These are phyloP conservation scores for Lipomyces japonicus DNA, from an alignment of 805 yeast species.

Conservation along the genomic window DNA sequence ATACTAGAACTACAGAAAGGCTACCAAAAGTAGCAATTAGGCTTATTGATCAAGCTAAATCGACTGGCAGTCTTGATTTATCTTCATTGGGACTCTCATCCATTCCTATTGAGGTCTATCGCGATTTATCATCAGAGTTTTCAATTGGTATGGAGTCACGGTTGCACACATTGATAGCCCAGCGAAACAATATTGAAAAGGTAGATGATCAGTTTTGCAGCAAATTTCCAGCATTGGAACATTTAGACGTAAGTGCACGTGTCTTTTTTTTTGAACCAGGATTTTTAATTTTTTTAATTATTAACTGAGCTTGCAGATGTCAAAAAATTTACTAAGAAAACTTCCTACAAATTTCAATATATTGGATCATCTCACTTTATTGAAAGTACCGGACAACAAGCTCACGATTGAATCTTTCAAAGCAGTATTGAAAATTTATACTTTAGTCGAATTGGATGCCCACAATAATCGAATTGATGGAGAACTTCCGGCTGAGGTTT, in stretches of 20 bases:
- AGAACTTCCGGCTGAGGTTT: conserved; percentile 14
- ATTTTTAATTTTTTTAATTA: neutral
- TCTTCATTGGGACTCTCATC: neutral
- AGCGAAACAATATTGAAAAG: conserved; percentile 10
- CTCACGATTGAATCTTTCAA: conserved; percentile 10
- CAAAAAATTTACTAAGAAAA: conserved; percentile 11
- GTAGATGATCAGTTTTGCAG: conserved; percentile 9
- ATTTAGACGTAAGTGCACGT: conserved; percentile 16
- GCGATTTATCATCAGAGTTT: conserved; percentile 3
- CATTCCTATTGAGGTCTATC: conserved; percentile 18
- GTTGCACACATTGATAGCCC: conserved; percentile 6
- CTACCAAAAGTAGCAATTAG: neutral
- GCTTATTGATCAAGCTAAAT: conserved; percentile 6
- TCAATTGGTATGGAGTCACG: neutral
- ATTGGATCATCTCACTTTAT: conserved; percentile 3
- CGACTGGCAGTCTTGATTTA: conserved; percentile 11
- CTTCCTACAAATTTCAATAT: conserved; percentile 11
- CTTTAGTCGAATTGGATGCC: conserved; percentile 16
- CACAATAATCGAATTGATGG: conserved; percentile 20
- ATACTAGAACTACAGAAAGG: neutral
- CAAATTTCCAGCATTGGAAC: conserved; percentile 6
- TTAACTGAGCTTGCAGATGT: conserved; percentile 8
- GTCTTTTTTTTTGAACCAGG: neutral
- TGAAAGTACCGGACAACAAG: conserved; percentile 13
- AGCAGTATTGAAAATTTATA: conserved; percentile 3